Evolutionary conservation across 129 eudicot genomes (phyloP).

Genomic region (Flaveria linearis): DNA sequence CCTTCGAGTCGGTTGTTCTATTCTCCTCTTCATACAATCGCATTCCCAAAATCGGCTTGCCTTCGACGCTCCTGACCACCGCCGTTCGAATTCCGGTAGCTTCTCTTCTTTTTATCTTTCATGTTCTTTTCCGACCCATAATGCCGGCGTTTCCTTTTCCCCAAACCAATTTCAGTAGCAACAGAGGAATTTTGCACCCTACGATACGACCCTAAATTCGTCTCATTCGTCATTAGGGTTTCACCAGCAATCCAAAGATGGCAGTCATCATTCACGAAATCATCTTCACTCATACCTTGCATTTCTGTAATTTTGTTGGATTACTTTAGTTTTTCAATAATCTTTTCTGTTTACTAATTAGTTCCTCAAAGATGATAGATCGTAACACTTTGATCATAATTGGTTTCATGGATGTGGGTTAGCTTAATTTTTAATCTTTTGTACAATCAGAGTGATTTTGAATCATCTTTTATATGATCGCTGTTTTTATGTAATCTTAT

Average conservation of each 20-base stretch:
- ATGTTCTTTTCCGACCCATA: too few relatives aligned
- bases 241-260: constrained; percentile 25
- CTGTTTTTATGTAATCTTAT: too few relatives aligned
- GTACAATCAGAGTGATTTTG: neutral
- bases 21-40: too few relatives aligned
- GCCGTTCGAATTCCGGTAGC: too few relatives aligned
- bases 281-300: neutral
- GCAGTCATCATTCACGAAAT: constrained; percentile 11
- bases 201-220: constrained; percentile 9
- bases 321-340: neutral
- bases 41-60: too few relatives aligned
- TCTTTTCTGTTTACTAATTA: neutral
- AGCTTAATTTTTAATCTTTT: too few relatives aligned
- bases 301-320: neutral
- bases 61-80: too few relatives aligned
- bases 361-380: constrained; percentile 13
- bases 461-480: neutral
- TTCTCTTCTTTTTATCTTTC: too few relatives aligned
- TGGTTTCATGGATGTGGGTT: neutral
- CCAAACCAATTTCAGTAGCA: too few relatives aligned
- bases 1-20: too few relatives aligned
- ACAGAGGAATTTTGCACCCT: neutral
- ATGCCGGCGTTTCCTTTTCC: too few relatives aligned
- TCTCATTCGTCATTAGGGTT: constrained; percentile 30
- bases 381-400: neutral